Evolutionary conservation across 2,329 filamentous ascomycete species (phyloP).

Genomic region (Chalaropsis ovoidea): DNA sequence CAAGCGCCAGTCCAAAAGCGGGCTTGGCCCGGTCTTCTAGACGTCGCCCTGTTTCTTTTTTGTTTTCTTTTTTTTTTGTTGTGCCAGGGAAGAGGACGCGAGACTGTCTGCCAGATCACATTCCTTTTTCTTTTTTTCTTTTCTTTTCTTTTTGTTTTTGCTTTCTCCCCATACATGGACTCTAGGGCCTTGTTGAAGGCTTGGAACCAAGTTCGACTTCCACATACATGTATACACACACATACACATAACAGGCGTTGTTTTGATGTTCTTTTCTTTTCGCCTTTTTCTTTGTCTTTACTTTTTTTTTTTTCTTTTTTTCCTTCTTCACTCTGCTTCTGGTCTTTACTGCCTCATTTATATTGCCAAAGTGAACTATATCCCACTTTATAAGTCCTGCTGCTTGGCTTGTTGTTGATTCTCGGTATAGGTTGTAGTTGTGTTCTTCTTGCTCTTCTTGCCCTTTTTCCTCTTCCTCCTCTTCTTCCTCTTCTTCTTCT

Average conservation of each 20-base stretch:
- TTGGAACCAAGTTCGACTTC: not conserved
- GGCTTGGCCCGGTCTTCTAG: constrained; percentile 78
- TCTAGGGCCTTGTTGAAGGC: not conserved
- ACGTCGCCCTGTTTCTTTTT: constrained; percentile 15
- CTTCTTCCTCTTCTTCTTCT: too few species aligned
- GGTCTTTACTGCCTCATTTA: not conserved
- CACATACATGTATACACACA: not conserved
- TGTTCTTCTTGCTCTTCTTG: too few species aligned
- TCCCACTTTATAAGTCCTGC: not conserved
- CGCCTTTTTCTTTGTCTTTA: constrained; percentile 21
- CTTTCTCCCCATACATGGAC: constrained; percentile 24
- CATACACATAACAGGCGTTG: constrained; percentile 9
- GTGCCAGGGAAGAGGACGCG: too few species aligned
- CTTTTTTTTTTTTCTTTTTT: constrained; percentile 18
- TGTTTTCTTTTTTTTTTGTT: constrained; percentile 27
- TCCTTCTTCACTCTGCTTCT: constrained; percentile 14
- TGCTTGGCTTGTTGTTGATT: too few species aligned
- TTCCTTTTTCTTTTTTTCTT: constrained; percentile 24
- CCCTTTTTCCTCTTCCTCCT: too few species aligned
- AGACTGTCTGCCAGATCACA: too few species aligned
- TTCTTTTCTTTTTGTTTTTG: constrained; percentile 26
- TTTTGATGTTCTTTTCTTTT: constrained; percentile 23
- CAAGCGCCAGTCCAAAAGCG: constrained; percentile 87
- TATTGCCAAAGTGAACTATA: not conserved
- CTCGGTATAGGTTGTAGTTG: too few species aligned